Percentiles rank a stretch among this genome's conserved stretches.
phyloP scores from a whole-genome alignment of 2,329 filamentous ascomycete species.

The Dactylellina sp. region DNA sequence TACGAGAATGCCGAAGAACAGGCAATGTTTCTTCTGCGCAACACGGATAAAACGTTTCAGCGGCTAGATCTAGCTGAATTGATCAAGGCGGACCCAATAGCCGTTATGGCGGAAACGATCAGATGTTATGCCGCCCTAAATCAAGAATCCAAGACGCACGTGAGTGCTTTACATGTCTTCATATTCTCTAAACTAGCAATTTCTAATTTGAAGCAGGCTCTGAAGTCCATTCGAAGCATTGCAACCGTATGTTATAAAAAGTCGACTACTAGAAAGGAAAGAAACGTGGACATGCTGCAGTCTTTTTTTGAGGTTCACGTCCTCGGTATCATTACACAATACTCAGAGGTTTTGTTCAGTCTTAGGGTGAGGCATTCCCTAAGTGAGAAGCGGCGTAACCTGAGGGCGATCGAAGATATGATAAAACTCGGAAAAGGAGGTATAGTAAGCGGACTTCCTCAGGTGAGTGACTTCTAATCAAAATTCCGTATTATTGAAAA shows the following conservation, averaged over 20 bases:
- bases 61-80: slow-evolving; percentile 75
- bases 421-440: slow-evolving; percentile 79
- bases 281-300: slow-evolving; percentile 71
- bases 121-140: slow-evolving; percentile 65
- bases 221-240: slow-evolving; percentile 44
- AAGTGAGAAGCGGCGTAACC: slow-evolving; percentile 79
- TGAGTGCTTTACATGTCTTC: slow-evolving; percentile 4
- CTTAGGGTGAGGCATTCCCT: slow-evolving; percentile 69
- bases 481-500: slow-evolving; percentile 39
- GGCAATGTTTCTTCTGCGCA: slow-evolving; percentile 68
- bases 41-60: slow-evolving; percentile 69
- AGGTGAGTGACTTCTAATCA: slow-evolving; percentile 68
- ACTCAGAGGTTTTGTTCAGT: slow-evolving; percentile 83
- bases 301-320: slow-evolving; percentile 85
- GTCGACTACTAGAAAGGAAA: slow-evolving; percentile 64
- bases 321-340: slow-evolving; percentile 84
- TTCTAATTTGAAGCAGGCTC: slow-evolving; percentile 20
- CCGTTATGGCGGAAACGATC: slow-evolving; percentile 82
- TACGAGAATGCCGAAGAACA: slow-evolving; percentile 68
- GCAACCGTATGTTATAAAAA: slow-evolving; percentile 41
- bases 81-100: slow-evolving; percentile 78
- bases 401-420: slow-evolving; percentile 89
- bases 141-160: slow-evolving; percentile 24
- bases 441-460: slow-evolving; percentile 83
- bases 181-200: background rate